phyloP scores from a whole-genome alignment of 2,329 filamentous ascomycete genomes.

The Epichloe sylvatica region DNA sequence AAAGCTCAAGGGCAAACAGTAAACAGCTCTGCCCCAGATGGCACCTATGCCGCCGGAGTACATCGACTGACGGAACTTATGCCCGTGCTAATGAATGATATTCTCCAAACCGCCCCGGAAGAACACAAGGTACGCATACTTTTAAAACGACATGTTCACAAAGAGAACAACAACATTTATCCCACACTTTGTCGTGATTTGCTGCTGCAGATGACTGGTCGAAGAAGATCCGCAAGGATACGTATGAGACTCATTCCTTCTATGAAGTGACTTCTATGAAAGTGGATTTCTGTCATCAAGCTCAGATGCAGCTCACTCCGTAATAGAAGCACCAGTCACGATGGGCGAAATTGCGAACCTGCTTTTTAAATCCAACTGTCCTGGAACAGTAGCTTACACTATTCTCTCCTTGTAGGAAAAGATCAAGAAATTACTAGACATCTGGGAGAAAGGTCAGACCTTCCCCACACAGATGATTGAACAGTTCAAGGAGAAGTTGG shows the following conservation, averaged over 20 bases:
- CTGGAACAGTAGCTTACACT: slow-evolving; percentile 24
- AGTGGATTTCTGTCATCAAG: neutral
- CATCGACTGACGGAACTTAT: slow-evolving; percentile 93
- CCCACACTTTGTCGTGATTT: slow-evolving; percentile 1
- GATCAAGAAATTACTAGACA: slow-evolving; percentile 84
- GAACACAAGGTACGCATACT: slow-evolving; percentile 85
- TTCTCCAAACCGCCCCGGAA: slow-evolving; percentile 71
- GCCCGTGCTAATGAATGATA: slow-evolving; percentile 89
- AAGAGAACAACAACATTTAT: neutral
- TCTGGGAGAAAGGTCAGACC: slow-evolving; percentile 92
- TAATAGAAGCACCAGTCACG: slow-evolving; percentile 9
- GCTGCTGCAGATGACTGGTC: neutral
- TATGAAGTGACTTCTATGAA: neutral
- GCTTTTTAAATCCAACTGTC: slow-evolving; percentile 6
- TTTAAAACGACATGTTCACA: neutral
- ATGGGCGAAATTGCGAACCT: slow-evolving; percentile 10
- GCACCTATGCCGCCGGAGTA: slow-evolving; percentile 88
- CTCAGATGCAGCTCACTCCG: neutral
- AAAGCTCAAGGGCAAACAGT: slow-evolving; percentile 72
- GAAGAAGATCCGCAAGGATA: neutral
- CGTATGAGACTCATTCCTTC: neutral
- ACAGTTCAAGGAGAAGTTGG: slow-evolving; percentile 71
- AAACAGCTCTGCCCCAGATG: slow-evolving; percentile 69
- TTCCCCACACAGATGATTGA: slow-evolving; percentile 70
- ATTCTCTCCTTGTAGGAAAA: slow-evolving; percentile 60